Evolutionary conservation across 148 eudicot genomes (phyloP), one percentile per base, ranked within the genome.

Genomic region (Cornus suecica): DNA sequence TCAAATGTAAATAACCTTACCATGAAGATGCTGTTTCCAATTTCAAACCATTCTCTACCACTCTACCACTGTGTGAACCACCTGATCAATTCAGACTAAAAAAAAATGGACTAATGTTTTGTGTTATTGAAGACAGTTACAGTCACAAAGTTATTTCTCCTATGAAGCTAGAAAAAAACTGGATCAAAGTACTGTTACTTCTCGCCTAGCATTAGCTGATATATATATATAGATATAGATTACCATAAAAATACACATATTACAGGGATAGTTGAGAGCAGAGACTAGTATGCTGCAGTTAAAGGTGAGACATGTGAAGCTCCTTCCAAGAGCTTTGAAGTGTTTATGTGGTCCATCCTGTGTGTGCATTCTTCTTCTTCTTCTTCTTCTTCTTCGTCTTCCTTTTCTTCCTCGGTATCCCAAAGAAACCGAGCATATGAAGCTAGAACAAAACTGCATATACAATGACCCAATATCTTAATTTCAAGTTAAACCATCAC

Each of bases 371-470:
- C 69, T 11, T 9, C n/a, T 16, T 67, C 27, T 24, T 37, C 27
- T n/a, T 63, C 45, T 13, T 37, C 70, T 9, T 79, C 80, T 63
- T 72, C 76, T 4, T 81, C 90, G 66, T 72, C 81, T 14, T 69
- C 84, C 10, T 88, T 87, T 2, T 89, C 88, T 0, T 87, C 90
- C 2, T 84, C 92, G 10, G 78, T 79, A 30, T 87, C 87, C 92
- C 92, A 89, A 18, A 89, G 81, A 52, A 89, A 89, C 23, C 80
- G 77, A 54, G 92, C 92, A 73, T 89, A 89, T 20, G 92, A 85
- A 48, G 88, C 92, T 42, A 76, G 80, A 26, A 87, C 84, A 78
- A 76, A 89, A 74, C 92, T 89, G 87, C 79, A 74, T 20, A 20
- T n/a, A 58, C 0, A 58, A 18, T 4, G 2, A 58, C 24, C 9